These are phyloP conservation scores for Amylocarpus encephaloides DNA, from an alignment of 2,329 filamentous ascomycete species.

Conservation along the genomic window DNA sequence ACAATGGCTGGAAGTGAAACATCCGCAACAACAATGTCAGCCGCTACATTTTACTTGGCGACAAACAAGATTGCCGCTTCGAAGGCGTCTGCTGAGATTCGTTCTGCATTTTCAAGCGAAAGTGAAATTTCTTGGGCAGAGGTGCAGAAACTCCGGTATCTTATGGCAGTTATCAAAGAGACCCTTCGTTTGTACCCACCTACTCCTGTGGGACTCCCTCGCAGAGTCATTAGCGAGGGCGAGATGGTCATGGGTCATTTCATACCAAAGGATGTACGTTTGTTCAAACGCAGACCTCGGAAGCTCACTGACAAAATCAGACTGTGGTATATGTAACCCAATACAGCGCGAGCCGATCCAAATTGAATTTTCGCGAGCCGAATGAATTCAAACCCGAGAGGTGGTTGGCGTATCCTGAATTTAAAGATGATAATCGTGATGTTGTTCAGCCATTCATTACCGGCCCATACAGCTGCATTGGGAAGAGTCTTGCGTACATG, in stretches of 20 bases:
- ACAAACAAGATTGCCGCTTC: slow-evolving; percentile 31
- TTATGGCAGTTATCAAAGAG: slow-evolving; percentile 38
- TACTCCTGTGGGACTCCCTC: slow-evolving; percentile 8
- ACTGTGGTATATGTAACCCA: slow-evolving; percentile 8
- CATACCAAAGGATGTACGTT: neutral
- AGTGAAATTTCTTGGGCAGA: slow-evolving; percentile 35
- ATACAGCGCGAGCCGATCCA: slow-evolving; percentile 2
- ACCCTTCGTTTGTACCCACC: slow-evolving; percentile 37
- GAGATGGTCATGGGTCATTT: slow-evolving; percentile 4
- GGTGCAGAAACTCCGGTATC: slow-evolving; percentile 32
- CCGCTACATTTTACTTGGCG: slow-evolving; percentile 20
- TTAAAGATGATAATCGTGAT: slow-evolving; percentile 29
- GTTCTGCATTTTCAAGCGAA: slow-evolving; percentile 34
- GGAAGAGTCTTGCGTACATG: slow-evolving; percentile 11
- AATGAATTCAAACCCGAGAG: slow-evolving; percentile 14
- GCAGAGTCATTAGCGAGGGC: too few species aligned
- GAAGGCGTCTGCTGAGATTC: slow-evolving; percentile 31
- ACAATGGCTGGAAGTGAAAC: slow-evolving; percentile 17
- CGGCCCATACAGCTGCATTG: slow-evolving; percentile 31
- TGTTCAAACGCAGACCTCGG: slow-evolving; percentile 3
- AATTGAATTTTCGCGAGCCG: slow-evolving; percentile 8
- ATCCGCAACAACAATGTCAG: slow-evolving; percentile 11
- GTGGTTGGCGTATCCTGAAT: slow-evolving; percentile 24
- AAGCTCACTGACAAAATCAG: too few species aligned
- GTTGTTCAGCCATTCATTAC: slow-evolving; percentile 27